phyloP scores from a whole-genome alignment of 116 monocot species.

The Iris pallida region DNA sequence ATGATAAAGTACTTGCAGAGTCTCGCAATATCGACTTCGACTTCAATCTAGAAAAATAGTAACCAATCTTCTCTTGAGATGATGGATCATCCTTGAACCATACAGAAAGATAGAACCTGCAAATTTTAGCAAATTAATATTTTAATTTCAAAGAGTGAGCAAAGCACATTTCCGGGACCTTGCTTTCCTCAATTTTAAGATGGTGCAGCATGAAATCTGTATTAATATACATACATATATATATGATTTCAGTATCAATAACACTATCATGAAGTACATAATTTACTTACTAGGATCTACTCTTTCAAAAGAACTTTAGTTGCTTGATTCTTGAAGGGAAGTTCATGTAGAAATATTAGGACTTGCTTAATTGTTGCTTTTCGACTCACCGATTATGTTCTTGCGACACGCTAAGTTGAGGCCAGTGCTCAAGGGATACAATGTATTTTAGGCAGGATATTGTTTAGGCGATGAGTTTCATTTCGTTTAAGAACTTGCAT shows the following conservation, averaged over 20 bases:
- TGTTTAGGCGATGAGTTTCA: too few relatives aligned
- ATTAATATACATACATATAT: neutral
- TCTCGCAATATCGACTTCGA: constrained; percentile 75
- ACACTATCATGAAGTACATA: neutral
- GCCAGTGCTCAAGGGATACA: constrained; percentile 72
- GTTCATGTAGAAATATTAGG: neutral
- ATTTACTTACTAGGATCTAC: neutral
- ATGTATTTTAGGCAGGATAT: too few relatives aligned
- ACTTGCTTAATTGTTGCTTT: neutral
- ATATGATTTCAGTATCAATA: constrained; percentile 1
- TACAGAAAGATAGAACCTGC: constrained; percentile 89
- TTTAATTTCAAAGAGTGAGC: neutral
- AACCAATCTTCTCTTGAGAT: constrained; percentile 53
- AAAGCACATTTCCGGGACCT: constrained; percentile 66
- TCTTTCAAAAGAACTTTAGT: neutral
- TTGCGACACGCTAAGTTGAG: constrained; percentile 76
- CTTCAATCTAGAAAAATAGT: constrained; percentile 79
- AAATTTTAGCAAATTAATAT: constrained; percentile 11
- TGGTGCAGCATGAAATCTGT: constrained; percentile 75
- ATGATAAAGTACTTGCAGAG: constrained; percentile 32
- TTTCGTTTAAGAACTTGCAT: too few relatives aligned
- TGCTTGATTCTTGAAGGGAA: neutral
- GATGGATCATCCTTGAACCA: constrained; percentile 88
- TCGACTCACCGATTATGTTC: constrained; percentile 65
- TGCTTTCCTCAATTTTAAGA: constrained; percentile 66